A percentile compares a stretch with the other conserved stretches of the same genome.
Evolutionary conservation across 306 rosid genomes (phyloP).

Genomic region (Medicago ruthenica): DNA sequence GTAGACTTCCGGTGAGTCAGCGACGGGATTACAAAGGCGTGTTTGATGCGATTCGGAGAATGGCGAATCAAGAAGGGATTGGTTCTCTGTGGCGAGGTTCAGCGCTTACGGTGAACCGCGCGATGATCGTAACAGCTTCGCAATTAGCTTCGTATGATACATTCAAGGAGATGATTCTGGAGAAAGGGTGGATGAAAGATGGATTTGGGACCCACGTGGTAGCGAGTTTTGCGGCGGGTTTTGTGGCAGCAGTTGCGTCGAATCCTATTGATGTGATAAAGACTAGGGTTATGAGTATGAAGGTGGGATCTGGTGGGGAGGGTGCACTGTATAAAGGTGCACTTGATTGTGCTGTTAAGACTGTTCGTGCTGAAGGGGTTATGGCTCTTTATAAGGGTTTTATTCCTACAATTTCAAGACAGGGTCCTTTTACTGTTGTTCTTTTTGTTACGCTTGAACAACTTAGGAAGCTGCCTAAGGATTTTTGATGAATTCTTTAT

Average conservation of each 20-base stretch:
- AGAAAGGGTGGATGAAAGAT: constrained; percentile 61
- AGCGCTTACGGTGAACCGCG: constrained; percentile 85
- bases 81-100: constrained; percentile 92
- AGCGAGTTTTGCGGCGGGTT: constrained; percentile 89
- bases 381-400: constrained; percentile 90
- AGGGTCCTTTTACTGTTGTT: constrained; percentile 88
- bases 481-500: constrained; percentile 43
- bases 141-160: constrained; percentile 85
- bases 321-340: constrained; percentile 70
- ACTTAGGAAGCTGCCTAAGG: constrained; percentile 68
- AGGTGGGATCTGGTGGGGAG: constrained; percentile 60
- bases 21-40: constrained; percentile 80
- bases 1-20: constrained; percentile 65
- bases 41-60: constrained; percentile 65
- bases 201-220: constrained; percentile 81
- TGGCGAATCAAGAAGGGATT: constrained; percentile 72
- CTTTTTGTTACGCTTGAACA: constrained; percentile 90
- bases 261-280: constrained; percentile 92
- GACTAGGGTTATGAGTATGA: constrained; percentile 93
- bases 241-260: constrained; percentile 88
- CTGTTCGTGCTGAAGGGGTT: constrained; percentile 77
- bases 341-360: constrained; percentile 74
- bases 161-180: constrained; percentile 73
- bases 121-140: constrained; percentile 93
- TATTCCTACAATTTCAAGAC: constrained; percentile 81